phyloP scores from a whole-genome alignment of 1,284 basidiomycete genomes.

The Ustilago sp. region DNA sequence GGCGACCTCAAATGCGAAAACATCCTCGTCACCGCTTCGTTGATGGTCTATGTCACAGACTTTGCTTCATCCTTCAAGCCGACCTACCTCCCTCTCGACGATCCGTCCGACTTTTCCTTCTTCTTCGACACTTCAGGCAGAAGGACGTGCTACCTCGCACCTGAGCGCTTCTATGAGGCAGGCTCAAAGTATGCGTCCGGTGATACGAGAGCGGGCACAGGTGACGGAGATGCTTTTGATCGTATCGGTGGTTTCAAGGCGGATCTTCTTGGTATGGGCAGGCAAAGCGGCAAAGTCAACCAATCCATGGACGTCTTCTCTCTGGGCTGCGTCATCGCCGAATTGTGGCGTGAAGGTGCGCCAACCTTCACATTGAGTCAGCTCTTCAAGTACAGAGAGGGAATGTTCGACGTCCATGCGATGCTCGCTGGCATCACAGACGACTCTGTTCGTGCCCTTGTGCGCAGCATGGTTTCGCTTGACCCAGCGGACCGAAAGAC shows the following conservation, averaged over 20 bases:
- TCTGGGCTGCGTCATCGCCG: conserved; percentile 92
- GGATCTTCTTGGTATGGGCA: conserved; percentile 65
- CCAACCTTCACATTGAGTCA: conserved; percentile 94
- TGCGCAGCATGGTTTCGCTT: conserved; percentile 88
- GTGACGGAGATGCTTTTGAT: conserved; percentile 13
- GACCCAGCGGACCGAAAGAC: conserved; percentile 82
- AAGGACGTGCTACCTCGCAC: conserved; percentile 94
- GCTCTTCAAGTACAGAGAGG: conserved; percentile 92
- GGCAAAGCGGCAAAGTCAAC: conserved; percentile 82
- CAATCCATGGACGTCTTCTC: conserved; percentile 99
- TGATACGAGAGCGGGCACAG: background rate
- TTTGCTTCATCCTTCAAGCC: conserved; percentile 95
- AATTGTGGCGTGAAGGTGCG: conserved; percentile 94
- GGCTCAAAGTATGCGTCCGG: conserved; percentile 73
- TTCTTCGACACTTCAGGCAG: conserved; percentile 96
- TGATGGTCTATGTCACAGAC: conserved; percentile 94
- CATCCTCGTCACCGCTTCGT: conserved; percentile 94
- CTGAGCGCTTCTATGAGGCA: conserved; percentile 91
- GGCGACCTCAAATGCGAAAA: conserved; percentile 99
- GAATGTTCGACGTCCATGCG: conserved; percentile 81
- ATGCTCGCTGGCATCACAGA: conserved; percentile 84
- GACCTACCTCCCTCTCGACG: conserved; percentile 92
- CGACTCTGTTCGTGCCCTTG: conserved; percentile 77
- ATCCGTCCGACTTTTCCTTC: conserved; percentile 97
- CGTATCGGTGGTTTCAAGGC: conserved; percentile 41